Evolutionary conservation across 73 alveolate species (phyloP), one percentile per base, ranked within the genome.

Genomic region (Paramecium pentaurelia): DNA sequence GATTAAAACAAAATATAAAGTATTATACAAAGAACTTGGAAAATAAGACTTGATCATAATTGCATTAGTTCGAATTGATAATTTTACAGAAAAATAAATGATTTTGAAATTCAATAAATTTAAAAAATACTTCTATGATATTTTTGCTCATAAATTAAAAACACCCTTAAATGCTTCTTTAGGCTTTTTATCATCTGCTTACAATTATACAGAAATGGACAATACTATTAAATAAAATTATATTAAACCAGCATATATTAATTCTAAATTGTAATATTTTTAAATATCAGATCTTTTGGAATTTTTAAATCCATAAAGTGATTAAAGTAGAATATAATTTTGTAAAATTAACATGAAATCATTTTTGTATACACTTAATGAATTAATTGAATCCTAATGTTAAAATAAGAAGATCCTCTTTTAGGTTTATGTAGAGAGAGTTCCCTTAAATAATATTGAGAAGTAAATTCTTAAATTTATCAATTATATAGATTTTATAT

Each of bases 141-240:
- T 73, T 20, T 80, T 80, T 42, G 58, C 77, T 10, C 91, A 80
- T 12, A 80, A 80, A 80, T 47, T 80, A 47, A 80, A 47, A 80
- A 80, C 91, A 2, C 91, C 91, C 8, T 47, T 80, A 44, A 80
- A 80, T 49, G 71, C 91, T 9, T 11, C 77, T 11, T 45, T 80
- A 18, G 91, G 91, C 3, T 49, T 38, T 80, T 30, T 80, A 6
- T 38, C 42, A 25, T 80, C 11, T 8, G 87, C 87, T 36, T 22
- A 20, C 16, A 73, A 73, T 37, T 8, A 8, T 16, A 36, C 36
- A 2, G 47, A 36, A 4, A 30, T 73, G n/a, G 40, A 25, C 3
- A 22, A 34, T 16, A 37, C 6, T 12, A 30, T 34, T 1, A 37
- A 73, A 73, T 36, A 12, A 12, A 64, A 32, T 34, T 73, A 12